Evolutionary conservation across 2,329 filamentous ascomycete species (phyloP).

Genomic region (Ilyonectria mors-panacis): DNA sequence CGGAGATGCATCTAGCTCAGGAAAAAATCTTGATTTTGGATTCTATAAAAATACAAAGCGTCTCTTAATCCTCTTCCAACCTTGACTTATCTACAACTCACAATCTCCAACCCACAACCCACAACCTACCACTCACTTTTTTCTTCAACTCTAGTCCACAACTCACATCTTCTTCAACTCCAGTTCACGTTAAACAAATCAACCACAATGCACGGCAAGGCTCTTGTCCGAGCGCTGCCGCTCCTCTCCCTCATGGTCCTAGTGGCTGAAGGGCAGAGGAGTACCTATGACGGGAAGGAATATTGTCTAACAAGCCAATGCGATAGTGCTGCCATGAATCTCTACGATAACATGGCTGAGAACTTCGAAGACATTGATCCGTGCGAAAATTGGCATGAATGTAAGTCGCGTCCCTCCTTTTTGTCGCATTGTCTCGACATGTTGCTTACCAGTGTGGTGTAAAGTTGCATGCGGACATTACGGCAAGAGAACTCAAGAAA

Average conservation of each 20-base stretch:
- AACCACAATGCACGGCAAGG: background rate
- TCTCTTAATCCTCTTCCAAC: background rate
- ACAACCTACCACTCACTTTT: background rate
- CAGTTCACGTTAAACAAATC: background rate
- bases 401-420: constrained; percentile 16
- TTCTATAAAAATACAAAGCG: background rate
- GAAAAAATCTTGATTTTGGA: background rate
- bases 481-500: background rate
- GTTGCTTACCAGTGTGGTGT: background rate
- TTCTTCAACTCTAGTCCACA: background rate
- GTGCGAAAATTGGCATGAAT: constrained; percentile 37
- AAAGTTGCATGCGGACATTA: constrained; percentile 31
- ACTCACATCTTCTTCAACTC: background rate
- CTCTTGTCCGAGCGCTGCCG: background rate
- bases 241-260: background rate
- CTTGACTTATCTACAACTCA: background rate
- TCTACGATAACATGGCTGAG: constrained; percentile 14
- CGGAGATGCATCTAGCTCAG: background rate
- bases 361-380: constrained; percentile 14
- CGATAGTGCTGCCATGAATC: background rate
- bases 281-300: background rate
- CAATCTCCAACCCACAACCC: background rate
- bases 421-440: background rate
- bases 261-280: background rate
- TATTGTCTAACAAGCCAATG: constrained; percentile 21